These are phyloP conservation scores for Boletellus ananas DNA, from an alignment of 768 basidiomycete genomes.

Conservation along the genomic window DNA sequence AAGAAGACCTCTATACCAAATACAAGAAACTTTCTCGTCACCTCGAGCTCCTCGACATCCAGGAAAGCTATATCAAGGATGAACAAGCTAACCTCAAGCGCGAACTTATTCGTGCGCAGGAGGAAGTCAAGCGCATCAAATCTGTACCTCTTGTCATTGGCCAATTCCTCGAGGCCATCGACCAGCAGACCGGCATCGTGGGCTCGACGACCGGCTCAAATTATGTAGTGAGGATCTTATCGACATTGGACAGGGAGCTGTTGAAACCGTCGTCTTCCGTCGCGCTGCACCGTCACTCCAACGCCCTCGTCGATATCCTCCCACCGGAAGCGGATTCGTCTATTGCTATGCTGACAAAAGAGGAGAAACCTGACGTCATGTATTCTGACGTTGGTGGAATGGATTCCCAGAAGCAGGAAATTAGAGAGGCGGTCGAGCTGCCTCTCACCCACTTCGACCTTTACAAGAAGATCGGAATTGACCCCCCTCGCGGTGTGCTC, in stretches of 20 bases:
- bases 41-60: conserved; percentile 90
- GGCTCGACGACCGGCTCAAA: conserved; percentile 97
- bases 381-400: conserved; percentile 97
- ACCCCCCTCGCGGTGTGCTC: conserved; percentile 95
- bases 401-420: conserved; percentile 98
- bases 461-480: conserved; percentile 99
- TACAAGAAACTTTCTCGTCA: conserved; percentile 96
- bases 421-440: conserved; percentile 95
- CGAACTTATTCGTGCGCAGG: conserved; percentile 96
- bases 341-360: conserved; percentile 89
- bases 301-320: conserved; percentile 95
- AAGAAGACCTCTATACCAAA: conserved; percentile 93
- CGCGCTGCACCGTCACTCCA: conserved; percentile 98
- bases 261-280: conserved; percentile 97
- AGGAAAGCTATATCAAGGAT: conserved; percentile 97
- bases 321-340: conserved; percentile 98
- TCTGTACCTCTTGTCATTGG: conserved; percentile 98
- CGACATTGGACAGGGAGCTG: conserved; percentile 93
- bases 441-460: conserved; percentile 96
- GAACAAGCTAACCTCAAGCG: conserved; percentile 97
- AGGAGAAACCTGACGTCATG: conserved; percentile 92
- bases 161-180: conserved; percentile 98
- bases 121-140: conserved; percentile 99
- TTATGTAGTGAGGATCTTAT: conserved; percentile 96
- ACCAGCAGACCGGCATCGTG: conserved; percentile 95